Conservation (phyloP, 2,329 filamentous ascomycete species). For the Ophiostoma ips region DNA sequence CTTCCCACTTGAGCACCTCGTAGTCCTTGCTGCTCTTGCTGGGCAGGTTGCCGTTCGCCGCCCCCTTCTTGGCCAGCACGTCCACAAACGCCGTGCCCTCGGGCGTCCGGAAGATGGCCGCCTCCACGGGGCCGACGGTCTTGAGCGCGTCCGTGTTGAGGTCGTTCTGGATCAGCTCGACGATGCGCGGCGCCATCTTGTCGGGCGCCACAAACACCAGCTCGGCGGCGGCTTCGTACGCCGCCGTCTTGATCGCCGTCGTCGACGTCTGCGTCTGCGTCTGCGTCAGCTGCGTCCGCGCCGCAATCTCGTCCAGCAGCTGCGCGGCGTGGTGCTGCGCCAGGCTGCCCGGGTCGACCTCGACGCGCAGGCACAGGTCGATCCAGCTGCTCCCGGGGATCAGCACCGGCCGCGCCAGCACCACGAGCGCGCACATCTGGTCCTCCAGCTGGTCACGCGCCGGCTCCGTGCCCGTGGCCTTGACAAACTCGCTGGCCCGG, state of each 20-base stretch:
- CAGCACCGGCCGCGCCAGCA: slow-evolving; percentile 65
- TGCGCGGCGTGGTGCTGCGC: slow-evolving; percentile 48
- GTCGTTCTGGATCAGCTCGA: slow-evolving; percentile 60
- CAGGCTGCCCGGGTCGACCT: slow-evolving; percentile 69
- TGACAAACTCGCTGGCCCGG: slow-evolving; percentile 34
- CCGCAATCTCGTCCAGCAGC: slow-evolving; percentile 54
- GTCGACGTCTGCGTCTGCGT: too few species aligned
- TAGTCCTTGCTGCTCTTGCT: slow-evolving; percentile 93
- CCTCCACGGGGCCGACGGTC: slow-evolving; percentile 70
- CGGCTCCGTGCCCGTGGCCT: slow-evolving; percentile 26
- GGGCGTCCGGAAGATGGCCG: slow-evolving; percentile 81
- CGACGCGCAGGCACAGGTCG: slow-evolving; percentile 64
- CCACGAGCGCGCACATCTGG: slow-evolving; percentile 64
- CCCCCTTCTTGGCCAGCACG: slow-evolving; percentile 78
- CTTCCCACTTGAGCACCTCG: slow-evolving; percentile 93
- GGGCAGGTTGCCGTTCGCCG: slow-evolving; percentile 49
- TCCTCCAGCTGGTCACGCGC: slow-evolving; percentile 39
- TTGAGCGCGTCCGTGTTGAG: slow-evolving; percentile 56
- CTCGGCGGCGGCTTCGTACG: slow-evolving; percentile 76
- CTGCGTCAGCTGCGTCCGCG: slow-evolving; percentile 32
- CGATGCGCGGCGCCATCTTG: slow-evolving; percentile 58
- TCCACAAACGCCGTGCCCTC: slow-evolving; percentile 84
- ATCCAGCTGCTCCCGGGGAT: slow-evolving; percentile 79
- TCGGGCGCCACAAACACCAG: slow-evolving; percentile 88
- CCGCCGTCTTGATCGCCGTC: slow-evolving; percentile 48